phyloP scores from a whole-genome alignment of 108 stramenopile species.

The Bacterosira constricta region DNA sequence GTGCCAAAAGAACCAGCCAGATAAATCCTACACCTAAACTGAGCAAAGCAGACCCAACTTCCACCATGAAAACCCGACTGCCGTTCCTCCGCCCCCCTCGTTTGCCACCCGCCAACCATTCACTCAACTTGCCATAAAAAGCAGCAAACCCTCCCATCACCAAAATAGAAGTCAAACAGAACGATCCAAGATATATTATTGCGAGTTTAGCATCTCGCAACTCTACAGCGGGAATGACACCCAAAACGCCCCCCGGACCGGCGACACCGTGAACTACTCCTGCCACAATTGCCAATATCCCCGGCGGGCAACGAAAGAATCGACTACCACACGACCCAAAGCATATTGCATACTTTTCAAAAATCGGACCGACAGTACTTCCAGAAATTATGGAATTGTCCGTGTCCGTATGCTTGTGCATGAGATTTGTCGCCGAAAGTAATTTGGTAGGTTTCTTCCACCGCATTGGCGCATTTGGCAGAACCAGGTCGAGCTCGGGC shows the following conservation, averaged over 20 bases:
- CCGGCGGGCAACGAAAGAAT: slow-evolving; percentile 8
- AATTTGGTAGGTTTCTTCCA: too few relatives aligned
- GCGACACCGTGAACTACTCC: slow-evolving; percentile 77
- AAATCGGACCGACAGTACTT: not conserved
- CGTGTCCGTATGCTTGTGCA: not conserved
- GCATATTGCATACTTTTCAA: not conserved
- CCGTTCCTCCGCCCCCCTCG: not conserved
- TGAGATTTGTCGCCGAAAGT: not conserved
- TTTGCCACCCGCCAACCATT: slow-evolving; percentile 21
- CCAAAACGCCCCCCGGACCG: slow-evolving; percentile 77
- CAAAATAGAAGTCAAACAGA: slow-evolving; percentile 60
- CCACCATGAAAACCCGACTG: slow-evolving; percentile 56
- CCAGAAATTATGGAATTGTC: not conserved
- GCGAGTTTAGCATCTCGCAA: slow-evolving; percentile 56
- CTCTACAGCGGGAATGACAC: slow-evolving; percentile 80
- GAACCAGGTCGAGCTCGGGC: too few relatives aligned
- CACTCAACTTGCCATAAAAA: slow-evolving; percentile 50
- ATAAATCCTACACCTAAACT: slow-evolving; percentile 66
- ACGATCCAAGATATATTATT: slow-evolving; percentile 57
- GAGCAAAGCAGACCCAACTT: slow-evolving; percentile 58
- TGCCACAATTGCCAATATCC: slow-evolving; percentile 44
- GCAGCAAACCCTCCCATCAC: slow-evolving; percentile 75
- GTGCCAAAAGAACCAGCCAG: slow-evolving; percentile 59
- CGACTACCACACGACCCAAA: not conserved
- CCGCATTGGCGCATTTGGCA: too few relatives aligned